Base-by-base conservation (phyloP, 2,329 filamentous ascomycete species). In the Diaporthe capsici region DNA sequence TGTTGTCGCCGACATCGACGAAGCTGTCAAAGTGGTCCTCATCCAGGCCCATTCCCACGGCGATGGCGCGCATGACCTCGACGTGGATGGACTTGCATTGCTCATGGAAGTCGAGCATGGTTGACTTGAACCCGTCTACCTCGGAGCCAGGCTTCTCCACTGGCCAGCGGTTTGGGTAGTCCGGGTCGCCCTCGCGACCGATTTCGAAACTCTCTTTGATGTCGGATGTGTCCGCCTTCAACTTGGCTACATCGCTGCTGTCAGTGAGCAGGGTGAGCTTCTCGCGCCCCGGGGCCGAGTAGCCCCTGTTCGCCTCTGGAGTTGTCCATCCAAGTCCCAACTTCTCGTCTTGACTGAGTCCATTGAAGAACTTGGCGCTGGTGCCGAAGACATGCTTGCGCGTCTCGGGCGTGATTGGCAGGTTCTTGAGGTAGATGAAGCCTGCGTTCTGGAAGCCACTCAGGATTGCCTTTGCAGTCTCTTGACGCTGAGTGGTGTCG, bases 381-480 rank as follows among this genome's bases (percentile, higher is more conserved):
- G 89, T 88, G 77, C 86, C 82, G 82, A 97, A 97, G 76, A 93
- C 89, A 75, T 88, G 84, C 76, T 89, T 83, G 17, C 95, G 85
- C 13, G 89, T 88, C 12, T 89, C 85, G 4, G 89, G 80, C 0
- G 92, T 84, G 76, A 98, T 93, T 55, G 93, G 90, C 79, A 96
- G 92, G 83, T 96, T 94, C 80, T 92, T 92, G 53, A 98, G 90
- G 84, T 98, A 98, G 81, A 98, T 90, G 87, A 98, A 98, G 75
- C 96, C 96, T 3, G 95, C 94, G 1, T 90, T 93, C 80, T 95
- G 94, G 86, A 98, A 98, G 57, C 94, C 95, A 72, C 91, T 82
- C 17, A 96, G 91, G 79, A 98, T 92, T 55, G 93, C 91, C 72
- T 91, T 84, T 31, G 95, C 95, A 1, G 94, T 92, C 58, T 89